Evolutionary conservation across 78 protist genomes (phyloP), one percentile per base, ranked within the genome.

Genomic region (Dictyostelium firmibasis): DNA sequence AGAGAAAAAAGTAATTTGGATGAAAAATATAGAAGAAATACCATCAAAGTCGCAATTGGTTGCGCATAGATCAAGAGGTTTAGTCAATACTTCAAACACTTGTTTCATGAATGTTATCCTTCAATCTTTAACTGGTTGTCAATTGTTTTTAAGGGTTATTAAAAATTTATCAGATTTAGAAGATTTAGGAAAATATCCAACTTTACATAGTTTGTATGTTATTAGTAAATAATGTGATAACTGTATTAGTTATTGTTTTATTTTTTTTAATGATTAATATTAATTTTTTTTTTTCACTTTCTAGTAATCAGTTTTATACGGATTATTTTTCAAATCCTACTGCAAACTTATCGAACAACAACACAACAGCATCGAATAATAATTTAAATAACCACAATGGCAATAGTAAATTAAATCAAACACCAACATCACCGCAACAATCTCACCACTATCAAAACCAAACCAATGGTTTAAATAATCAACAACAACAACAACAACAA

Each of bases 31-130:
- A 47, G 94, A 89, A 13, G 94, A 89, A 4, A 33, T 79, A 14
- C 57, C 74, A 29, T 27, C 69, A 16, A 81, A 78, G 50, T 25
- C 87, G 8, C 70, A 78, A 72, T 72, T 72, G 10, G 57, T 81
- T 13, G n/a, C 79, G 1, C 60, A 67, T 18, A 75, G 50, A 62
- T 25, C 93, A 9, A 89, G 77, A 69, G 94, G 94, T 70, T 47
- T 89, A 33, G 57, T 89, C 2, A 89, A 89, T 50, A 89, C 79
- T n/a, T 78, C 94, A 7, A 89, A 89, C n/a, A 89, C 87, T 11
- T 89, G 94, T 47, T 89, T 89, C 33, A 89, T 89, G 94, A 89
- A 89, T 81, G 94, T 89, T 18, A 67, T 85, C 4, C 67, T 84
- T 67, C 79, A 84, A 67, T 47, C 77, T 1, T 84, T 84, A 41